A percentile compares a stretch with the other conserved stretches of the same genome.
Evolutionary conservation across 129 eudicot genomes (phyloP).

Genomic region (Helianthus tuberosus): DNA sequence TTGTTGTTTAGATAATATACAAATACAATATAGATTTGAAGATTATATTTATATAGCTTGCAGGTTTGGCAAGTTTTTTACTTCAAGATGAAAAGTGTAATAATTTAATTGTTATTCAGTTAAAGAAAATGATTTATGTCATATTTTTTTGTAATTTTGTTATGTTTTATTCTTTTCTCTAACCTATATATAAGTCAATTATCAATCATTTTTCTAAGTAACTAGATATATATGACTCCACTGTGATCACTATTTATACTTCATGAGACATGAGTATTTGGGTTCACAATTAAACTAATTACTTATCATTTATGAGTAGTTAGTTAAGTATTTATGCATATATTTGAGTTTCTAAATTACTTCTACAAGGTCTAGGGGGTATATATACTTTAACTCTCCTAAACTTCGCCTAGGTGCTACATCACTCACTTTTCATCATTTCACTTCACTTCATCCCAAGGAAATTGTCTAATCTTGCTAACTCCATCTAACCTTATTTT

Average conservation of each 20-base stretch:
- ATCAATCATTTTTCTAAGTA: not conserved
- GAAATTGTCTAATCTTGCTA: no score
- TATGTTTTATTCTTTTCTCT: not conserved
- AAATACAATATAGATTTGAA: not conserved
- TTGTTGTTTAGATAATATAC: not conserved
- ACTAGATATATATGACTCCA: no score
- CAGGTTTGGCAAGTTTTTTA: slow-evolving; percentile 16
- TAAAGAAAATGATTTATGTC: slow-evolving; percentile 9
- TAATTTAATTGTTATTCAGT: slow-evolving; percentile 3
- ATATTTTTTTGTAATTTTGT: not conserved
- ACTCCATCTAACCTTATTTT: no score
- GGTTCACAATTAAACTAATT: no score
- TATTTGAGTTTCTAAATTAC: not conserved
- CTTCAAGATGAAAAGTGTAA: slow-evolving; percentile 22
- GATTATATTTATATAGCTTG: not conserved
- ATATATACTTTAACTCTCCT: no score
- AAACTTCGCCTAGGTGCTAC: no score
- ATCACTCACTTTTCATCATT: no score
- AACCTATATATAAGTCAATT: not conserved
- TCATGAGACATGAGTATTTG: no score
- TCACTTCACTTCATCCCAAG: no score
- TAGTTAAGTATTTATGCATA: not conserved
- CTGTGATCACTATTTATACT: no score
- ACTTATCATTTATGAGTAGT: no score
- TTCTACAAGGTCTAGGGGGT: not conserved